Conservation (phyloP, 2,329 filamentous ascomycete genomes). For the Mycosphaerella arachidis region DNA sequence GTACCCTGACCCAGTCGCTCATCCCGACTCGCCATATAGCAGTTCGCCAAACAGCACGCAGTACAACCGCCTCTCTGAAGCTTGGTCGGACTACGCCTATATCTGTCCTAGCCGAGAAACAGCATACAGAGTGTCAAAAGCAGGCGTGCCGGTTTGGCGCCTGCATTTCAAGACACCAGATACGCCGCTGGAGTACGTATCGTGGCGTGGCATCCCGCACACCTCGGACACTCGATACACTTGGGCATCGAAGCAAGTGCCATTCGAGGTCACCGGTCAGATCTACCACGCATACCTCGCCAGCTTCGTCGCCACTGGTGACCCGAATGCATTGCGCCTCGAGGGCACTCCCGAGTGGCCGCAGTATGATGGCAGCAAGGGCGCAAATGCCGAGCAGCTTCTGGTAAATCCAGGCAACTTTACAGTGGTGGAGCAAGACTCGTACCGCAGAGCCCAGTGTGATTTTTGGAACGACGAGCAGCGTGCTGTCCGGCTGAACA, state of each 20-base stretch:
- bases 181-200: constrained; percentile 4
- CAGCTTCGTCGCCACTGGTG: constrained; percentile 34
- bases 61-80: constrained; percentile 56
- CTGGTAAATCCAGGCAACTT: constrained; percentile 10
- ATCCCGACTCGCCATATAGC: constrained; percentile 40
- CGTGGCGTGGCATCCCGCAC: constrained; percentile 13
- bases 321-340: constrained; percentile 31
- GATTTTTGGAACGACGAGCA: constrained; percentile 14
- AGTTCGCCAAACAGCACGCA: constrained; percentile 38
- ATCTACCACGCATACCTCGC: constrained; percentile 35
- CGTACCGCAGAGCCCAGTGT: constrained; percentile 11
- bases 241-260: constrained; percentile 9
- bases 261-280: constrained; percentile 6
- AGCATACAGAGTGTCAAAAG: constrained; percentile 39
- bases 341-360: constrained; percentile 29
- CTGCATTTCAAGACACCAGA: constrained; percentile 14
- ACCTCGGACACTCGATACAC: constrained; percentile 16
- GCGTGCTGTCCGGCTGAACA: constrained; percentile 7
- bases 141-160: constrained; percentile 12
- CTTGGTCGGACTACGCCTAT: constrained; percentile 62
- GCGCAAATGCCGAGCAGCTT: constrained; percentile 12
- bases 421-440: constrained; percentile 12
- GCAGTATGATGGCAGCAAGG: constrained; percentile 22
- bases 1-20: constrained; percentile 56
- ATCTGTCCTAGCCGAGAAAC: constrained; percentile 60